phyloP scores from a whole-genome alignment of 108 stramenopile species.

The Nitzschia sp. region DNA sequence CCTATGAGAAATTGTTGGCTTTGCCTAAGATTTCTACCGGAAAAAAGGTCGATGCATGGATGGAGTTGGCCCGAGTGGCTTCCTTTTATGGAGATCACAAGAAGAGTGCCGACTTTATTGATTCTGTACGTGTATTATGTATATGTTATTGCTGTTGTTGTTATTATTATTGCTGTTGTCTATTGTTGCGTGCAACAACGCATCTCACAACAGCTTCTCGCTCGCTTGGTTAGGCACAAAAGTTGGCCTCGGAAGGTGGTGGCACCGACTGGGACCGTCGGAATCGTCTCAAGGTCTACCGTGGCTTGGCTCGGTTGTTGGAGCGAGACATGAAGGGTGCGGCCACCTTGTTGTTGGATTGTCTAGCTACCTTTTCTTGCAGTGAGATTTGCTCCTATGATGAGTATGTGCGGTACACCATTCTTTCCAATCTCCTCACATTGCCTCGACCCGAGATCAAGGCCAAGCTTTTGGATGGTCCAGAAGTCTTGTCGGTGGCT shows the following conservation, averaged over 20 bases:
- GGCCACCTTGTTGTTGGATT: slow-evolving; percentile 80
- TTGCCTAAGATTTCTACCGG: slow-evolving; percentile 91
- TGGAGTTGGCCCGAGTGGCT: slow-evolving; percentile 86
- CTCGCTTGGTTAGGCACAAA: slow-evolving; percentile 48
- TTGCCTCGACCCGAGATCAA: slow-evolving; percentile 85
- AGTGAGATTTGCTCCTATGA: slow-evolving; percentile 92
- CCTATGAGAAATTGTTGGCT: slow-evolving; percentile 79
- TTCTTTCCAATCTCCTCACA: slow-evolving; percentile 84
- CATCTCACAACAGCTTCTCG: not conserved
- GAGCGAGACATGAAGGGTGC: slow-evolving; percentile 85
- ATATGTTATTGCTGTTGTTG: not conserved
- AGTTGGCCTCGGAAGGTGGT: slow-evolving; percentile 66
- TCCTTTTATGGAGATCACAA: slow-evolving; percentile 80
- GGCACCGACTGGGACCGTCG: slow-evolving; percentile 99
- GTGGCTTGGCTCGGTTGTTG: slow-evolving; percentile 72
- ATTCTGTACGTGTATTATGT: slow-evolving; percentile 43
- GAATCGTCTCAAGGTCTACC: slow-evolving; percentile 96
- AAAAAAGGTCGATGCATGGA: slow-evolving; percentile 92
- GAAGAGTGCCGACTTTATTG: slow-evolving; percentile 62
- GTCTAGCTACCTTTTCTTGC: slow-evolving; percentile 97
- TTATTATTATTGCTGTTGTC: not conserved
- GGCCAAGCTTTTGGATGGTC: slow-evolving; percentile 94
- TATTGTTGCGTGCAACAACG: too few species aligned
- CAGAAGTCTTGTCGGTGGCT: slow-evolving; percentile 89
- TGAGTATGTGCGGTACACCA: slow-evolving; percentile 90